Evolutionary conservation across 2,329 filamentous ascomycete species (phyloP).

Genomic region (Fusarium algeriense): DNA sequence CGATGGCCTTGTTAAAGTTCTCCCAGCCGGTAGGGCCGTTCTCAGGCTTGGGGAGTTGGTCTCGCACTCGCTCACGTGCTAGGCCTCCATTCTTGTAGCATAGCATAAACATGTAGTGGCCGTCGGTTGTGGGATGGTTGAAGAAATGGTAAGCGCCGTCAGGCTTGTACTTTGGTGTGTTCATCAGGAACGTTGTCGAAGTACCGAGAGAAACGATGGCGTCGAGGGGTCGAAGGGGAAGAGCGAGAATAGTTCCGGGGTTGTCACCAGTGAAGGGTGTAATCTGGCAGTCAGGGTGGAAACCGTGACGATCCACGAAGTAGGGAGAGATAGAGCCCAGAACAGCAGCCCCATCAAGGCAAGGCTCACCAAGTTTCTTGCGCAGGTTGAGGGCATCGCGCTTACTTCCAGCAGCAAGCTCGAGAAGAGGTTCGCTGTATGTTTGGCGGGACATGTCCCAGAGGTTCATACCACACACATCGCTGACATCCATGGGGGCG

Average conservation of each 20-base stretch:
- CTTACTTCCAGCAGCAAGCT: conserved; percentile 76
- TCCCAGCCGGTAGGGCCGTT: conserved; percentile 73
- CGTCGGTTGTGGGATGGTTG: conserved; percentile 92
- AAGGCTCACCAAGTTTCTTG: conserved; percentile 83
- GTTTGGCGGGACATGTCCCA: conserved; percentile 84
- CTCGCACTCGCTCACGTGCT: conserved; percentile 89
- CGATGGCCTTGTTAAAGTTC: conserved; percentile 80
- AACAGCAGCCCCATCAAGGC: conserved; percentile 81
- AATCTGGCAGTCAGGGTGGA: conserved; percentile 79
- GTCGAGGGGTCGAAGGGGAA: conserved; percentile 88
- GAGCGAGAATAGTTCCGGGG: conserved; percentile 90
- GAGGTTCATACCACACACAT: conserved; percentile 96
- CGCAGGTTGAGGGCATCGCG: conserved; percentile 73
- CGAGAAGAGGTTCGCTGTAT: conserved; percentile 82
- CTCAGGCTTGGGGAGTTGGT: conserved; percentile 74
- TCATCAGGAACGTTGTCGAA: conserved; percentile 97
- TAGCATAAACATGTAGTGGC: conserved; percentile 99
- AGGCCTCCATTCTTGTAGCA: conserved; percentile 99
- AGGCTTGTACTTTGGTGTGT: conserved; percentile 89
- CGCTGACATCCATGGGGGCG: conserved; percentile 91
- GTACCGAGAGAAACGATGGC: conserved; percentile 96
- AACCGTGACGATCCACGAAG: conserved; percentile 83
- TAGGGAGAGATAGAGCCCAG: conserved; percentile 83
- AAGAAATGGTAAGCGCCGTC: conserved; percentile 96
- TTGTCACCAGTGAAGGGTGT: conserved; percentile 96